A percentile compares a stretch with the other conserved stretches of the same genome.
phyloP scores from a whole-genome alignment of 2,329 filamentous ascomycete species.

The Botrytis galanthina region DNA sequence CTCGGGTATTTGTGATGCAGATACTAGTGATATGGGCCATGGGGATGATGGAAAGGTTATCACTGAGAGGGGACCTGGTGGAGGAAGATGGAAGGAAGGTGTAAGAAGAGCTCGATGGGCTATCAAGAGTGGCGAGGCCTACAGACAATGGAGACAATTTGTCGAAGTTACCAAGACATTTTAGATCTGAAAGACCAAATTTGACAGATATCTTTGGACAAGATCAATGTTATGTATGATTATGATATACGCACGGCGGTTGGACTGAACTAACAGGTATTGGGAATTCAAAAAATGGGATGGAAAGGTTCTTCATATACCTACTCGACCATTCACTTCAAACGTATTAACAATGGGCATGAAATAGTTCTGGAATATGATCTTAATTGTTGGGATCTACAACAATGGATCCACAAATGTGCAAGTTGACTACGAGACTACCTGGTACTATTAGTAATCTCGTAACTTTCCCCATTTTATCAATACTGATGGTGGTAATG shows the following conservation, averaged over 20 bases:
- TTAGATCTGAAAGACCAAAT: not conserved
- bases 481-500: not conserved
- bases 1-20: slow-evolving; percentile 81
- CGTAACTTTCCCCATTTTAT: not conserved
- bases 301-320: not conserved
- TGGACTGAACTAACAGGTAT: not conserved
- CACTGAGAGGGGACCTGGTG: slow-evolving; percentile 77
- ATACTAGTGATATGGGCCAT: slow-evolving; percentile 73
- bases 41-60: slow-evolving; percentile 81
- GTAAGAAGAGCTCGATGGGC: slow-evolving; percentile 85
- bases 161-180: slow-evolving; percentile 63
- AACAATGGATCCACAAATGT: not conserved
- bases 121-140: slow-evolving; percentile 80
- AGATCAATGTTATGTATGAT: not conserved
- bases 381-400: not conserved
- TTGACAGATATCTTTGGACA: not conserved
- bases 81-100: slow-evolving; percentile 92
- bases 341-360: not conserved
- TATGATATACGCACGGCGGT: not conserved
- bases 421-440: not conserved
- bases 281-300: not conserved
- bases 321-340: not conserved
- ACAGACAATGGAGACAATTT: slow-evolving; percentile 78
- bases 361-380: not conserved
- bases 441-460: not conserved